Evolutionary conservation across 2,329 filamentous ascomycete genomes (phyloP).

Genomic region (Torrubiellomyces zombiae): DNA sequence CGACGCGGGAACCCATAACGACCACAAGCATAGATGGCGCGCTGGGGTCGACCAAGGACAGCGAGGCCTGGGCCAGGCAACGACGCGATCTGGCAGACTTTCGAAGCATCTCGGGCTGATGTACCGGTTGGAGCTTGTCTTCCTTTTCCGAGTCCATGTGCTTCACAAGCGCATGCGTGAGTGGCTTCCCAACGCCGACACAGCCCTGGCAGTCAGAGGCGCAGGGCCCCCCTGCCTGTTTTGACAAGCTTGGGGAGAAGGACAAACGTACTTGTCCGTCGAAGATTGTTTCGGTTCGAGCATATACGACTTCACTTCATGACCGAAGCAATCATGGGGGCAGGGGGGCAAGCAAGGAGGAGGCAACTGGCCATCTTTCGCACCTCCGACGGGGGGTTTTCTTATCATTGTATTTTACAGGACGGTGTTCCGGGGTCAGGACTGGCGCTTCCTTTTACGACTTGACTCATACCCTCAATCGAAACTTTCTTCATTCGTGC

Average conservation of each 20-base stretch:
- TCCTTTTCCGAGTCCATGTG: not conserved
- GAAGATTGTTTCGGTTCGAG: no score
- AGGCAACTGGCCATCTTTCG: no score
- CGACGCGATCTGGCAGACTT: conserved; percentile 24
- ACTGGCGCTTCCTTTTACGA: not conserved
- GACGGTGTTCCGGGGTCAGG: conserved; percentile 5
- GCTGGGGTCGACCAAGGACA: conserved; percentile 42
- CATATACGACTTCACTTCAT: no score
- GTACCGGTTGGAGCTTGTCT: conserved; percentile 1
- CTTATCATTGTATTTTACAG: conserved; percentile 9
- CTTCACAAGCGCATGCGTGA: not conserved
- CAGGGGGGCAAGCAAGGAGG: conserved; percentile 2
- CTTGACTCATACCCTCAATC: not conserved
- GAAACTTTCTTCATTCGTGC: no score
- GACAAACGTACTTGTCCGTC: no score
- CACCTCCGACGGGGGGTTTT: no score
- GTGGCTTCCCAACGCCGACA: no score
- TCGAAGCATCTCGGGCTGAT: conserved; percentile 21
- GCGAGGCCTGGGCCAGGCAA: conserved; percentile 29
- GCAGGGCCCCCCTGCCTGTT: no score
- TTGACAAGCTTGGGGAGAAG: no score
- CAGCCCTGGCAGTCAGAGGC: no score
- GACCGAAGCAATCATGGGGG: no score
- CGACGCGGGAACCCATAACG: conserved; percentile 45
- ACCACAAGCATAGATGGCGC: conserved; percentile 33